Evolutionary conservation across 805 yeast species (phyloP).

Genomic region (Cyberlindnera lachancei): DNA sequence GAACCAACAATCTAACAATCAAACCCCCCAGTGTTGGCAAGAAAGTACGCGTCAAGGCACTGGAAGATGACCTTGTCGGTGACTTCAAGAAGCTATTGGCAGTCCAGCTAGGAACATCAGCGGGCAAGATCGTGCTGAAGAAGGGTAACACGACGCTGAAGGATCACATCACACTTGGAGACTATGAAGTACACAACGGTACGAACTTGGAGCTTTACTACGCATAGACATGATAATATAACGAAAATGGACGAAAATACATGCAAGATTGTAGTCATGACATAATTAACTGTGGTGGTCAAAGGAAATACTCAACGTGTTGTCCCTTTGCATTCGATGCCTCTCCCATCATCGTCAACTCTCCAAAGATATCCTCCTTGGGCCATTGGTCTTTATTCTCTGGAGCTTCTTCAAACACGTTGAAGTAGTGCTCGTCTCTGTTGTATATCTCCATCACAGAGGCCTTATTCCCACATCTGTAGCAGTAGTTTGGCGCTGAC

Average conservation of each 20-base stretch:
- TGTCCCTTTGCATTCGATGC: constrained; percentile 18
- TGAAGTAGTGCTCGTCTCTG: constrained; percentile 64
- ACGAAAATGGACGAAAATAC: too few species aligned
- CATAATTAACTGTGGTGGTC: constrained; percentile 2
- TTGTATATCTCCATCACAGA: constrained; percentile 85
- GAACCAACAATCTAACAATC: constrained; percentile 6
- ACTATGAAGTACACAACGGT: constrained; percentile 89
- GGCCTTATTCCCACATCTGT: constrained; percentile 94
- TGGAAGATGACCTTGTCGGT: constrained; percentile 77
- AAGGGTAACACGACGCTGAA: constrained; percentile 81
- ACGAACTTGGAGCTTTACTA: constrained; percentile 81
- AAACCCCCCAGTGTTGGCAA: constrained; percentile 71
- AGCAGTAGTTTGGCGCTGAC: constrained; percentile 98
- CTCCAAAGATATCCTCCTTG: constrained; percentile 20
- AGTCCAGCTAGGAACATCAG: constrained; percentile 72
- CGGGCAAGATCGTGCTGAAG: constrained; percentile 58
- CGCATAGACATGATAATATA: constrained; percentile 26
- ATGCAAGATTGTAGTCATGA: background rate
- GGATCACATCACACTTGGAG: constrained; percentile 88
- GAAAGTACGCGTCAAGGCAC: constrained; percentile 80
- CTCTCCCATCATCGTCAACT: constrained; percentile 3
- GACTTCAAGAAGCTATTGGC: constrained; percentile 84
- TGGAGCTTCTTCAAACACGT: constrained; percentile 96
- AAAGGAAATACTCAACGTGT: constrained; percentile 47
- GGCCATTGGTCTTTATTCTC: constrained; percentile 56